phyloP scores from a whole-genome alignment of 208 protist species.

The Porcisia hertigi region DNA sequence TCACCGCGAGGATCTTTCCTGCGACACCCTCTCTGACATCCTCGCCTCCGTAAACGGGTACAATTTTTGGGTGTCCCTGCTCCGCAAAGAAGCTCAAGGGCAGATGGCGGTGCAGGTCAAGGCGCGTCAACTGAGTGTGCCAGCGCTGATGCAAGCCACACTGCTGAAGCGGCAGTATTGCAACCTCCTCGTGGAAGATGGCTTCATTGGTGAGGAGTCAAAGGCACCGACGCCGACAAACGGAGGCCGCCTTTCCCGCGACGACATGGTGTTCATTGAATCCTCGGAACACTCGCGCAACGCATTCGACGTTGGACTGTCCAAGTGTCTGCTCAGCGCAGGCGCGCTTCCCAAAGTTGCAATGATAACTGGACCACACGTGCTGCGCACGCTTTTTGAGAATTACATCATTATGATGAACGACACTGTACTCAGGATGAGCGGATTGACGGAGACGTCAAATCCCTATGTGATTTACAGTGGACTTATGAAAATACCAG shows the following conservation, averaged over 20 bases:
- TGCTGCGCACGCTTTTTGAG: constrained; percentile 61
- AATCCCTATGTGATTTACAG: constrained; percentile 79
- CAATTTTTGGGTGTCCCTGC: constrained; percentile 83
- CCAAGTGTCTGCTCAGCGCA: constrained; percentile 66
- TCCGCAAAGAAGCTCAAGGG: constrained; percentile 35
- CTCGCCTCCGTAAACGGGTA: constrained; percentile 89
- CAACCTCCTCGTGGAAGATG: constrained; percentile 49
- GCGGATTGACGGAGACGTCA: constrained; percentile 19
- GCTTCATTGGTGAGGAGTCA: constrained; percentile 41
- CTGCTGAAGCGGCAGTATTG: constrained; percentile 80
- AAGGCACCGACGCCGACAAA: neutral
- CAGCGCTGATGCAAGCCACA: constrained; percentile 57
- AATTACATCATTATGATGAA: constrained; percentile 31
- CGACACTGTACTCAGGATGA: constrained; percentile 53
- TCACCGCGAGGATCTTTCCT: constrained; percentile 79
- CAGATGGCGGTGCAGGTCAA: constrained; percentile 47
- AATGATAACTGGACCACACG: constrained; percentile 41
- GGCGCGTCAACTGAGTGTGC: constrained; percentile 61
- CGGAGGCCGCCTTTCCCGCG: neutral
- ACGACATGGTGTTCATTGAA: constrained; percentile 60
- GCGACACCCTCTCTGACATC: constrained; percentile 75
- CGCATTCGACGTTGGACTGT: constrained; percentile 60
- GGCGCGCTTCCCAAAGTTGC: constrained; percentile 72
- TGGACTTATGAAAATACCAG: constrained; percentile 40
- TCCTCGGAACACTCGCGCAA: constrained; percentile 54